Evolutionary conservation across 371 early-diverging fungal species (phyloP), one percentile per base, ranked within the genome.

Genomic region (Actinomortierella ambigua): DNA sequence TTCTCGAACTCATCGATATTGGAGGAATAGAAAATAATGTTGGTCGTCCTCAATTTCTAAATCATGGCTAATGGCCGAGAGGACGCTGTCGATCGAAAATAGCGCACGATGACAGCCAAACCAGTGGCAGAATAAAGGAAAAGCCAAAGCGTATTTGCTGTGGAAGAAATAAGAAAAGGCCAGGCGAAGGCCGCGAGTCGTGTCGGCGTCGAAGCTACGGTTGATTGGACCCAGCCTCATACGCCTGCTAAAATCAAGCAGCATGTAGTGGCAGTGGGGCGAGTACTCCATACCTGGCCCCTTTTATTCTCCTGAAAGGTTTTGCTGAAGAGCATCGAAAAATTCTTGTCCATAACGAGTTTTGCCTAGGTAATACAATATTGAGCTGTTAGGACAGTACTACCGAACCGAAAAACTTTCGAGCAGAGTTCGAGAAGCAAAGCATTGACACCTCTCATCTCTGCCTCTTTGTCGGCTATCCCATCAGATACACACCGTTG

Each of bases 1-100:
- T n/a, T 39, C 20, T 70, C 62, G 42, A 65, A 70, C 43, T 61
- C 71, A 29, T 70, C 71, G 43, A 70, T 61, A 41, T n/a, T 70
- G 66, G 13, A 70, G 55, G 61, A 70, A 70, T 20, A 65, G 46
- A 50, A 70, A 61, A 20, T 65, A 20, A 9, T 49, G 57, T 24
- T 27, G 59, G 4, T 56, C 5, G 1, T 24, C 42, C 24, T 27
- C 24, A 3, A 39, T 55, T n/a, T 50, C 20, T 46, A 55, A 18
- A 34, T 50, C 52, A 26, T 63, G 27, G 40, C 41, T 42, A 60
- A 69, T 69, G 39, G 55, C 55, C 18, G 14, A 11, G 15, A 60
- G 43, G 27, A 56, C 61, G 23, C 6, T 6, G 20, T 17, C 3
- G 52, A 63, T 47, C 18, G 47, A 55, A 55, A 69, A 64, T 28